These are phyloP conservation scores for Fusarium albosuccineum DNA, from an alignment of 2,329 filamentous ascomycete species.

Conservation along the genomic window DNA sequence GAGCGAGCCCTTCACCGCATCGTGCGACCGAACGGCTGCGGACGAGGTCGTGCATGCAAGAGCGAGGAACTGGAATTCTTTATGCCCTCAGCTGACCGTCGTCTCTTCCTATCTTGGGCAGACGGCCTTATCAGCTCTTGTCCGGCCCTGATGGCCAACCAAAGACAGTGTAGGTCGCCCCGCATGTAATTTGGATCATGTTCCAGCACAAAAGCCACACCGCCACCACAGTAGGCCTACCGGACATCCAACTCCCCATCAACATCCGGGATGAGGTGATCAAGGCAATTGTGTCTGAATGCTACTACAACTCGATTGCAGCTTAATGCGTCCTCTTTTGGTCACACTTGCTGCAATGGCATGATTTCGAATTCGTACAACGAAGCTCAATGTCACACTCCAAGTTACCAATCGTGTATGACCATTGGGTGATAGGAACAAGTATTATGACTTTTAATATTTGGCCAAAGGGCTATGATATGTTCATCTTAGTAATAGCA, in stretches of 20 bases:
- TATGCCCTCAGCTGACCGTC: constrained; percentile 35
- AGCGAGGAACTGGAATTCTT: constrained; percentile 20
- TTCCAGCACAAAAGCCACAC: constrained; percentile 29
- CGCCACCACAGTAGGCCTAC: constrained; percentile 19
- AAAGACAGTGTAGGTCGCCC: constrained; percentile 11
- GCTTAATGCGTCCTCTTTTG: too few species aligned
- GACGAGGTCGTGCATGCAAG: constrained; percentile 22
- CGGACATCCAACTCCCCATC: not conserved
- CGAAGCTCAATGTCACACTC: too few species aligned
- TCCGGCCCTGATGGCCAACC: constrained; percentile 7
- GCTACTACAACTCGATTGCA: too few species aligned
- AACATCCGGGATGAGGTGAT: not conserved
- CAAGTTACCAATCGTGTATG: too few species aligned
- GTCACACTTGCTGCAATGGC: too few species aligned
- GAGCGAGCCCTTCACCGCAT: constrained; percentile 36
- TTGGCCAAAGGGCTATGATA: too few species aligned
- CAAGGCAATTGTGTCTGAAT: not conserved
- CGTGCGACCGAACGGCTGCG: constrained; percentile 23
- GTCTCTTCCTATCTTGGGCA: constrained; percentile 27
- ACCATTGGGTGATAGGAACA: too few species aligned
- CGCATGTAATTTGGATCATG: constrained; percentile 29
- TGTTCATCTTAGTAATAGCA: too few species aligned
- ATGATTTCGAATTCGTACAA: too few species aligned
- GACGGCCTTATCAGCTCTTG: constrained; percentile 10
- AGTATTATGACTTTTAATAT: too few species aligned